Evolutionary conservation across 2,329 filamentous ascomycete genomes (phyloP).

Genomic region (Fusarium aywerte): DNA sequence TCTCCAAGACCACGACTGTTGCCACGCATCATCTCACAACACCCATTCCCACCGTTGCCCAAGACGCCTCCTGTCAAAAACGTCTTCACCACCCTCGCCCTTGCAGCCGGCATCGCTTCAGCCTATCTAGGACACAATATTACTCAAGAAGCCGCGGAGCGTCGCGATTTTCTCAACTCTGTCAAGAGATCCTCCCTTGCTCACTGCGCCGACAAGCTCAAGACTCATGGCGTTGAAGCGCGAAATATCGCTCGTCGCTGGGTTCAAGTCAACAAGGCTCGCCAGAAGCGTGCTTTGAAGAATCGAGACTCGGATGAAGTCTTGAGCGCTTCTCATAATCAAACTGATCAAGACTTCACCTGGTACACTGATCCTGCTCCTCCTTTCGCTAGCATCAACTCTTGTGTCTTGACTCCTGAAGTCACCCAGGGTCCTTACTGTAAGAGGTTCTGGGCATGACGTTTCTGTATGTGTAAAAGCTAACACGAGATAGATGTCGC

Average conservation of each 20-base stretch:
- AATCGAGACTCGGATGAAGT: constrained; percentile 49
- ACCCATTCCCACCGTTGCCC: not conserved
- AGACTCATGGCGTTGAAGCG: constrained; percentile 58
- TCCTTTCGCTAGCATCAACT: constrained; percentile 54
- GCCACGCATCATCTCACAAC: not conserved
- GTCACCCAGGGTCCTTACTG: constrained; percentile 62
- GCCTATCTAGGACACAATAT: constrained; percentile 63
- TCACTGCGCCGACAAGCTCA: constrained; percentile 60
- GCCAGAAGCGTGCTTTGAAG: constrained; percentile 51
- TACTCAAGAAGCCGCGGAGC: constrained; percentile 60
- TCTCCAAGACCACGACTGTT: too few relatives aligned
- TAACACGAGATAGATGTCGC: constrained; percentile 41
- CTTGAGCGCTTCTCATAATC: constrained; percentile 52
- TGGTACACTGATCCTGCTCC: constrained; percentile 46
- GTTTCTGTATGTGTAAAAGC: not conserved
- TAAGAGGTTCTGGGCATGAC: constrained; percentile 7
- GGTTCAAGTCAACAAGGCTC: constrained; percentile 54
- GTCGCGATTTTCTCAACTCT: constrained; percentile 56
- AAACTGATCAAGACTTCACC: constrained; percentile 50
- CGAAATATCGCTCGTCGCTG: constrained; percentile 59
- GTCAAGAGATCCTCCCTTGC: constrained; percentile 55
- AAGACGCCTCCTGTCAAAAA: constrained; percentile 29
- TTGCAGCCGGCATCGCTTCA: constrained; percentile 29
- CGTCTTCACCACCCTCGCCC: constrained; percentile 23
- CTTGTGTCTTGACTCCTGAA: constrained; percentile 62